Evolutionary conservation across 768 basidiomycete species (phyloP).

Genomic region (Kwoniella shandongensis): DNA sequence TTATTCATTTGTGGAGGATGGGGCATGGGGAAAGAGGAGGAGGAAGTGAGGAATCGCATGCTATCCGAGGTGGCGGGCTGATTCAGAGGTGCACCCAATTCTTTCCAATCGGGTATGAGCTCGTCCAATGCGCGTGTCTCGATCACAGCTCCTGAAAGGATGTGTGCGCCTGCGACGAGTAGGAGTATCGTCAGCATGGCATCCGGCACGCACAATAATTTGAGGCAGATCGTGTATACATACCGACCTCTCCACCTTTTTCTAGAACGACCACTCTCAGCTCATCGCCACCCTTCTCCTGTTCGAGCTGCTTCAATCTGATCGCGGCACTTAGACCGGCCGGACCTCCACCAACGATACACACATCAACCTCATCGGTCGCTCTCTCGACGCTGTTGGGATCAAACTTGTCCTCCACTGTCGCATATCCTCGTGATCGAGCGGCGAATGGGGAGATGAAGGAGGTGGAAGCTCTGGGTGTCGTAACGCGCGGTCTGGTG

Average conservation of each 20-base stretch:
- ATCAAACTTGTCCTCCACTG: slow-evolving; percentile 53
- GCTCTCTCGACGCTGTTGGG: slow-evolving; percentile 70
- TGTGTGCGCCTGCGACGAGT: slow-evolving; percentile 71
- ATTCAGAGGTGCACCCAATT: slow-evolving; percentile 71
- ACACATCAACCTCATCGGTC: slow-evolving; percentile 92
- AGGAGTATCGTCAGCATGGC: background rate
- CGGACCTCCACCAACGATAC: slow-evolving; percentile 93
- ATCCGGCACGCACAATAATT: background rate
- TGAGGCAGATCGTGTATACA: slow-evolving; percentile 52
- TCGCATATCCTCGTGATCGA: slow-evolving; percentile 31
- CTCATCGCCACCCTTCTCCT: slow-evolving; percentile 69
- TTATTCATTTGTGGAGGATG: slow-evolving; percentile 98
- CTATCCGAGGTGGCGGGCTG: slow-evolving; percentile 72
- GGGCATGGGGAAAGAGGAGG: slow-evolving; percentile 72
- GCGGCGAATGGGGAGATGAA: background rate
- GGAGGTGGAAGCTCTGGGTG: background rate
- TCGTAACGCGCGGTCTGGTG: slow-evolving; percentile 8
- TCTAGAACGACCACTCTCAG: slow-evolving; percentile 90
- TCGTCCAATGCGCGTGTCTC: slow-evolving; percentile 90
- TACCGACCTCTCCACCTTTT: slow-evolving; percentile 90
- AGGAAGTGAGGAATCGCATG: slow-evolving; percentile 82
- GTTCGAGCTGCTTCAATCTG: slow-evolving; percentile 85
- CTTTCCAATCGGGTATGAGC: slow-evolving; percentile 80
- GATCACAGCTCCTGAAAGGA: slow-evolving; percentile 91
- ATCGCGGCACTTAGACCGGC: slow-evolving; percentile 96